Conservation (phyloP, 208 protist species). For the Pavlovales sp. region DNA sequence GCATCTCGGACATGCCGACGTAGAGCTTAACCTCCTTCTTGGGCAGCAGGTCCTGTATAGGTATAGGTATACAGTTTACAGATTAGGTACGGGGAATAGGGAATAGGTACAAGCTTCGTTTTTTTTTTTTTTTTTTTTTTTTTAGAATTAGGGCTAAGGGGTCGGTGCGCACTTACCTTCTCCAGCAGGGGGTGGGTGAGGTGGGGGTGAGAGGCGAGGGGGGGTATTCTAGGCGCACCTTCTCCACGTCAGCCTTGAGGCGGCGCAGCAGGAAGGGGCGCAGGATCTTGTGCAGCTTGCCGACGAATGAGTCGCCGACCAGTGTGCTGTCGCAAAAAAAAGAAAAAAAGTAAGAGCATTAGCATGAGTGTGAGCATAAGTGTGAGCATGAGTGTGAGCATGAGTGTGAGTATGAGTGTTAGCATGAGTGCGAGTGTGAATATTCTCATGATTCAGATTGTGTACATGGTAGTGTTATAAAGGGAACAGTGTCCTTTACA, state of each 20-base stretch:
- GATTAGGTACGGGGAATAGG: too few relatives aligned
- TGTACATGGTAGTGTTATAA: neutral
- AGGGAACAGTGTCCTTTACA: neutral
- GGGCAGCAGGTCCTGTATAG: conserved; percentile 88
- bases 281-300: conserved; percentile 48
- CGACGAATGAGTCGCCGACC: neutral
- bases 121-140: too few relatives aligned
- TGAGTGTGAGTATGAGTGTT: too few relatives aligned
- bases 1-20: conserved; percentile 82
- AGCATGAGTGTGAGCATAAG: too few relatives aligned
- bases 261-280: conserved; percentile 50
- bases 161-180: too few relatives aligned
- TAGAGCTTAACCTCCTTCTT: conserved; percentile 95
- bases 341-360: neutral
- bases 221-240: too few relatives aligned
- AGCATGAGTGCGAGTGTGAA: neutral
- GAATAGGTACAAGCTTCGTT: too few relatives aligned
- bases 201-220: too few relatives aligned
- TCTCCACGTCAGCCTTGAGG: conserved; percentile 46
- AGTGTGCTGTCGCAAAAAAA: neutral
- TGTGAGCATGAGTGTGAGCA: too few relatives aligned
- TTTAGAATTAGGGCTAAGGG: too few relatives aligned
- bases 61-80: too few relatives aligned
- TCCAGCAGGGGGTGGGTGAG: too few relatives aligned
- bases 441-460: neutral